Base-by-base conservation (phyloP, 129 eudicot genomes). In the Pittosporum tobira region DNA sequence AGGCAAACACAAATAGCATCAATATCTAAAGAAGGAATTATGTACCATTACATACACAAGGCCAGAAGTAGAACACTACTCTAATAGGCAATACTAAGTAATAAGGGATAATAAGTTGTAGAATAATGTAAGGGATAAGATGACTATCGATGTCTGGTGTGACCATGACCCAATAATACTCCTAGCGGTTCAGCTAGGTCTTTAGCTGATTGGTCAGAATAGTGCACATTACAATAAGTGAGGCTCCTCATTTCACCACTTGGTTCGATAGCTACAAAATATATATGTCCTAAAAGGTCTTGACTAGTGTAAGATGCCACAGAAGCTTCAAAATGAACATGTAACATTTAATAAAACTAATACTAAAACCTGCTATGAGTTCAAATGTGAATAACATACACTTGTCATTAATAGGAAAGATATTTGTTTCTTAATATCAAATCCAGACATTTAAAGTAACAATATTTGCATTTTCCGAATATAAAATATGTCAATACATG, bases 1-100 rank as follows among this genome's bases (percentile, higher is more conserved):
- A 65, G 53, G 10, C 40, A 70, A 73, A 64, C 4, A 59, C 45
- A 53, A 38, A 51, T 40, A 69, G 44, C 36, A 21, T 42, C 40
- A 55, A 44, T 48, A 12, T 45, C 25, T 19, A 66, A 18, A 44
- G 43, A 40, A 21, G 53, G 18, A 48, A 5, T n/a, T 18, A 30
- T 5, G 2, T n/a, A 4, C 6, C 58, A 14, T 11, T 7, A 27
- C 20, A n/a, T 2, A 22, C 29, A 69, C 1, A 34, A 60, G 40
- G 28, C 53, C 2, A 36, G 27, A 49, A 53, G 19, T 28, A 11
- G 11, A 16, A 21, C 42, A 28, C 4, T 3, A 1, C 28, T 22
- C 40, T 34, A 12, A 8, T 34, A 34, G 11, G 40, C 7, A 34
- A 34, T 6, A 34, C 10, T 2, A 30, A 30, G 36, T 30, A 30